Percentiles rank a stretch among this genome's conserved stretches.
Evolutionary conservation across 2,329 filamentous ascomycete species (phyloP).

Genomic region (Fusarium oxysporum): DNA sequence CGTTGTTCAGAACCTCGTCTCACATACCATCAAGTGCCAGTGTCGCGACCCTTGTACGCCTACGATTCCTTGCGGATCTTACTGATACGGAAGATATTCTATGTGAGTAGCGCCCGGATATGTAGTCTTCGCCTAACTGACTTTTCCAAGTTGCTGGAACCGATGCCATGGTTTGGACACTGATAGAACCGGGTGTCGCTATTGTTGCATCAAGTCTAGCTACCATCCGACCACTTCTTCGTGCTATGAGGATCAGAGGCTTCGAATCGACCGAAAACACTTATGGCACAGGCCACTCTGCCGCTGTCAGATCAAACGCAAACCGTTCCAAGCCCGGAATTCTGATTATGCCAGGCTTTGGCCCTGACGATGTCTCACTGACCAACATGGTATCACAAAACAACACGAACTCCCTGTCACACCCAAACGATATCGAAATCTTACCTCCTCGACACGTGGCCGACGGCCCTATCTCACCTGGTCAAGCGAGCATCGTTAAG

Average conservation of each 20-base stretch:
- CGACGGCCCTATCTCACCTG: slow-evolving; percentile 22
- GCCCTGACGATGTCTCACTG: slow-evolving; percentile 53
- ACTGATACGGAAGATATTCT: slow-evolving; percentile 59
- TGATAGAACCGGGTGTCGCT: slow-evolving; percentile 67
- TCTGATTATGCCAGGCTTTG: slow-evolving; percentile 43
- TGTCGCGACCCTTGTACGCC: slow-evolving; percentile 64
- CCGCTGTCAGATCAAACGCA: slow-evolving; percentile 40
- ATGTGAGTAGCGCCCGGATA: slow-evolving; percentile 50
- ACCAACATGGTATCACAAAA: slow-evolving; percentile 41
- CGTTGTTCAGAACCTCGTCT: not conserved
- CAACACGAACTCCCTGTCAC: slow-evolving; percentile 5
- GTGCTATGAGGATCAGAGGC: slow-evolving; percentile 59
- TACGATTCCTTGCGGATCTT: slow-evolving; percentile 61
- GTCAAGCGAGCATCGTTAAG: slow-evolving; percentile 41
- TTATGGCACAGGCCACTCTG: slow-evolving; percentile 47
- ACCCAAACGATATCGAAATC: slow-evolving; percentile 23
- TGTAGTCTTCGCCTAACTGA: slow-evolving; percentile 25
- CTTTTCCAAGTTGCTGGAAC: slow-evolving; percentile 57
- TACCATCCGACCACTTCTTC: slow-evolving; percentile 66
- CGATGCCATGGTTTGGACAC: slow-evolving; percentile 66
- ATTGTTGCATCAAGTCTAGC: slow-evolving; percentile 66
- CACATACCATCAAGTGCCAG: slow-evolving; percentile 56
- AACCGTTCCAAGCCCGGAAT: slow-evolving; percentile 27
- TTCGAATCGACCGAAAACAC: slow-evolving; percentile 58
- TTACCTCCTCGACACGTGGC: slow-evolving; percentile 36